Evolutionary conservation across 2,329 filamentous ascomycete species (phyloP).

Genomic region (Diaporthe sp.): DNA sequence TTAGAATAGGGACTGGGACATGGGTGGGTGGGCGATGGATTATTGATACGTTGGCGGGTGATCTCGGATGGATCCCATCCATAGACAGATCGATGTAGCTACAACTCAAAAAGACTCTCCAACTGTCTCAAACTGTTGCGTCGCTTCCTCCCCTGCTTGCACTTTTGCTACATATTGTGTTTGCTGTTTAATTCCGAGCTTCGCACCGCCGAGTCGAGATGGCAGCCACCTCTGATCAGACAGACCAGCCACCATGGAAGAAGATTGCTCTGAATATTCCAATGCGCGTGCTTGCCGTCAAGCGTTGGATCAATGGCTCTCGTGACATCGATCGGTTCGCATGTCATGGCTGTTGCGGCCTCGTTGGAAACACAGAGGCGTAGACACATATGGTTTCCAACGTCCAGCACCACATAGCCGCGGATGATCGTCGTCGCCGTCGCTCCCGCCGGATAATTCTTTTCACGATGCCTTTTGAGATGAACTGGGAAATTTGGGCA

Average conservation of each 20-base stretch:
- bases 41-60: background rate
- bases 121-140: background rate
- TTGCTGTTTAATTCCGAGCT: background rate
- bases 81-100: constrained; percentile 17
- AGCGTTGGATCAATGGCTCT: background rate
- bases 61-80: constrained; percentile 5
- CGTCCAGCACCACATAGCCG: background rate
- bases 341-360: background rate
- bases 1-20: background rate
- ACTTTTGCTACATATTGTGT: background rate
- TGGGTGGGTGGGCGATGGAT: background rate
- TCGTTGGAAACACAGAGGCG: background rate
- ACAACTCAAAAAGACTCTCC: background rate
- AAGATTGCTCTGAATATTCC: background rate
- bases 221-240: background rate
- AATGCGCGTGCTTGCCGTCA: background rate
- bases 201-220: background rate
- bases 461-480: background rate
- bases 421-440: background rate
- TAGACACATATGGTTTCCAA: background rate
- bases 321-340: background rate
- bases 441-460: background rate
- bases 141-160: background rate
- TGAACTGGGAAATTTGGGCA: background rate
- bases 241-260: background rate